These are phyloP conservation scores for Cladosporium halotolerans DNA, from an alignment of 2,329 filamentous ascomycete species.

Conservation along the genomic window DNA sequence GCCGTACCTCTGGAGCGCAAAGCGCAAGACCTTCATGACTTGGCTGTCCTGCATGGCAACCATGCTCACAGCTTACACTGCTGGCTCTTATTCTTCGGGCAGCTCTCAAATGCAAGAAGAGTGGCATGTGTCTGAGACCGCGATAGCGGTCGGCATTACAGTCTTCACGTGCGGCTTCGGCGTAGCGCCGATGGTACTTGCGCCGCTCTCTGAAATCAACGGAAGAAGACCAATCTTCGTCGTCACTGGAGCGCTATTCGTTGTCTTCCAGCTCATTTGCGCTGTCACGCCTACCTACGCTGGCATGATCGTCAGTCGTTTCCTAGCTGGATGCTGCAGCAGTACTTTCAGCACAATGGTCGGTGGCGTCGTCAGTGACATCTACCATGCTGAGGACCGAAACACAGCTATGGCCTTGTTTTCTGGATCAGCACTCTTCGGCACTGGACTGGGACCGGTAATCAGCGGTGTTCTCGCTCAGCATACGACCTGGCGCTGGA, in stretches of 20 bases:
- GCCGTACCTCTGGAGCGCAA: conserved; percentile 66
- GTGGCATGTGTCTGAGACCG: conserved; percentile 60
- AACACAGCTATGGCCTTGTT: conserved; percentile 91
- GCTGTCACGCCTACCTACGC: conserved; percentile 63
- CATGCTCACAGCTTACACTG: conserved; percentile 69
- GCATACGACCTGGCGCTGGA: conserved; percentile 70
- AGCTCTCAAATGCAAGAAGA: conserved; percentile 58
- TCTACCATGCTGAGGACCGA: conserved; percentile 70
- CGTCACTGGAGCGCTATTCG: conserved; percentile 63
- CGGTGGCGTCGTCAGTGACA: conserved; percentile 82
- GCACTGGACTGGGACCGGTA: conserved; percentile 73
- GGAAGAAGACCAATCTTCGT: conserved; percentile 80
- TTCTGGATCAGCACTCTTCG: conserved; percentile 69
- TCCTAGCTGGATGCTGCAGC: conserved; percentile 70
- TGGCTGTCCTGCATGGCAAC: conserved; percentile 71
- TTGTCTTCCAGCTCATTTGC: conserved; percentile 65
- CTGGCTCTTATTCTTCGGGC: conserved; percentile 72
- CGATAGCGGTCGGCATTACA: conserved; percentile 69
- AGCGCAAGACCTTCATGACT: conserved; percentile 64
- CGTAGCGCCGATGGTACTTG: conserved; percentile 78
- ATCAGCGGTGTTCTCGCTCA: conserved; percentile 64
- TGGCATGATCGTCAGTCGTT: conserved; percentile 69
- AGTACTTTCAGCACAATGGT: conserved; percentile 83
- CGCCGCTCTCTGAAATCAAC: conserved; percentile 83
- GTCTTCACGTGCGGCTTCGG: conserved; percentile 77